Base-by-base conservation (phyloP, 208 protist species). In the Trypanosoma platydactyli region DNA sequence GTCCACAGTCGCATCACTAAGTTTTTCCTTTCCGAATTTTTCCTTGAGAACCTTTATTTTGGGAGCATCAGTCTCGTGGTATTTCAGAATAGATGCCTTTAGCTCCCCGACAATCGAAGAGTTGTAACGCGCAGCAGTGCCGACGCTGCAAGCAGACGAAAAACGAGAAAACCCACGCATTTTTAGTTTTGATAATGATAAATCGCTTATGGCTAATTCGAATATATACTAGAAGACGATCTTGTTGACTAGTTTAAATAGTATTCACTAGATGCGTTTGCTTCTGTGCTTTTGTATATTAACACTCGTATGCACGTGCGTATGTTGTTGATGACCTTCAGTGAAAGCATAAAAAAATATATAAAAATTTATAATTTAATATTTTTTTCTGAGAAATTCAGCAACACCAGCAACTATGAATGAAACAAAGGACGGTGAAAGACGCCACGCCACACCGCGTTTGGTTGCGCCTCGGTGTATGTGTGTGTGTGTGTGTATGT, bases 1-100 rank as follows among this genome's bases (percentile, higher is more conserved):
- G 30, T 85, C 83, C 38, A 99, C 72, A 33, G 96, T 98, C 29
- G 88, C 89, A 18, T 86, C 81, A 72, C 94, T 89, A 53, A 98
- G 75, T 50, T 92, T 87, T 64, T 84, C 86, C 40, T 87, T 60
- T 44, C 88, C 92, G 77, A 95, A 73, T 53, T 83, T 72, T 57
- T 80, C 73, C 73, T 91, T 91, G 49, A 98, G 84, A 41, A 86
- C 48, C 66, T 89, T 84, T 62, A 97, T 88, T 65, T 94, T 82
- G 50, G 66, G 71, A 38, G 59, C 27, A 49, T 95, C 76, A 60
- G 30, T 60, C 24, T 68, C 29, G 72, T 83, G 70, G 42, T 57
- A 71, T 42, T 62, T 62, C 48, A 79, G 35, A 33, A 92, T 70
- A 51, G 62, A 33, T 13, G 44, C 38, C 76, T 88, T 92, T 49